Evolutionary conservation across 2,329 filamentous ascomycete genomes (phyloP).

Genomic region (Paecilomyces formosus): DNA sequence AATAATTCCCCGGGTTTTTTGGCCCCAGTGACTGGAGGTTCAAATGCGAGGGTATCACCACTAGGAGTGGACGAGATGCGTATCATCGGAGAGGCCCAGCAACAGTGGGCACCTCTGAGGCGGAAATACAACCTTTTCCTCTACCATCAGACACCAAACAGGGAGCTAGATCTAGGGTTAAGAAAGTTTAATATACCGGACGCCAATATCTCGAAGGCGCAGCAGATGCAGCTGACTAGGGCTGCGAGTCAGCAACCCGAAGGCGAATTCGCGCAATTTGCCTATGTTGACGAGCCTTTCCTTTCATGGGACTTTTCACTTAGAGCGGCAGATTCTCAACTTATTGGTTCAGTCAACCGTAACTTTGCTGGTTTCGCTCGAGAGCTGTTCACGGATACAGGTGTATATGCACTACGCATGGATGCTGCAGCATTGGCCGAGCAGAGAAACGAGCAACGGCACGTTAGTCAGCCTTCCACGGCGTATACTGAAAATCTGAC

Average conservation of each 20-base stretch:
- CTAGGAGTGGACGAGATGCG: constrained; percentile 52
- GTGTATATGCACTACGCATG: constrained; percentile 58
- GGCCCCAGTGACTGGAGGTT: constrained; percentile 29
- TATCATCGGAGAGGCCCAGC: constrained; percentile 56
- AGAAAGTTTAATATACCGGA: constrained; percentile 36
- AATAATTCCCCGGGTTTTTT: constrained; percentile 37
- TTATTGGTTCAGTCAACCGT: constrained; percentile 57
- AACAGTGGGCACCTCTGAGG: constrained; percentile 55
- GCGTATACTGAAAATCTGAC: constrained; percentile 17
- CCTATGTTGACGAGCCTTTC: constrained; percentile 55
- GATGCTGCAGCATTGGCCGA: constrained; percentile 45
- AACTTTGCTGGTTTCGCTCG: constrained; percentile 57
- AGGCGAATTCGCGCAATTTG: constrained; percentile 52
- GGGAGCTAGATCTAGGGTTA: constrained; percentile 27
- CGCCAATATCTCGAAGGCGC: constrained; percentile 42
- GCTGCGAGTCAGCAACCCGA: constrained; percentile 16
- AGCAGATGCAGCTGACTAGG: constrained; percentile 36
- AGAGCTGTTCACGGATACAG: constrained; percentile 60
- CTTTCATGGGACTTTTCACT: constrained; percentile 60
- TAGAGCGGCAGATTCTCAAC: constrained; percentile 39
- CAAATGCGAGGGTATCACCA: constrained; percentile 46
- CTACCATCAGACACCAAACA: constrained; percentile 39
- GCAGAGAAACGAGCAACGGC: constrained; percentile 28
- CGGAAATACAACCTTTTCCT: constrained; percentile 60
- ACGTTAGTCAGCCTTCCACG: constrained; percentile 24